Base-by-base conservation (phyloP, 352 stramenopile genomes). In the Phytophthora sp. region DNA sequence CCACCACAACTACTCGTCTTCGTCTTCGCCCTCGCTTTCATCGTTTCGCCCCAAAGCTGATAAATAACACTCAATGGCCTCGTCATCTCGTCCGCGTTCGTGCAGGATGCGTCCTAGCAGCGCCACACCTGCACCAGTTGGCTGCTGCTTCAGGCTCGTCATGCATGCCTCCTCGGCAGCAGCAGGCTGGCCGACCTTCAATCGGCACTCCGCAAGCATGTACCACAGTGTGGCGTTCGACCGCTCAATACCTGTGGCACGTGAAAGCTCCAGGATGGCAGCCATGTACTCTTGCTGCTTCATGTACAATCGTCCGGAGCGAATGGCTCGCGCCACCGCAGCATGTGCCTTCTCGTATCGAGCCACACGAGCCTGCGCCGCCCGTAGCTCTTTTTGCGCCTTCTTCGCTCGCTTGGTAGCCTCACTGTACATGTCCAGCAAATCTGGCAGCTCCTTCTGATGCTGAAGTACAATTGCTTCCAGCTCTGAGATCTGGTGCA, bases 21-120 rank as follows among this genome's bases (percentile, higher is more conserved):
- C 48, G 32, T 66, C 41, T 62, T 78, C 68, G 66, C 72, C 42
- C 26, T 70, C 54, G 48, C 46, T 66, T 32, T 74, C 66, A 62
- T 73, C 53, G 30, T 69, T 74, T 52, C 71, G 78, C 46, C 77
- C 73, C 46, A 89, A 69, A 48, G 75, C 75, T 61, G 62, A 77
- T 76, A 83, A 77, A 82, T 82, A 89, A 74, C 76, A 89, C 54
- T 82, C 60, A 72, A 86, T 74, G 30, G 79, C 79, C 49, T 86
- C 74, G 39, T 87, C 76, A 27, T 74, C 52, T 35, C 69, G 73
- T 2, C 77, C 79, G 41, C 76, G 74, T 44, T 80, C 58, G 24
- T 85, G 71, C 75, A 89, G 46, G 23, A 89, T 79, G 20, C 62
- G 71, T 7, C 77, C 79, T 12, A 89, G 55, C 38, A 89, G 70